phyloP scores from a whole-genome alignment of 2,329 filamentous ascomycete genomes.

The Fusarium sp. region DNA sequence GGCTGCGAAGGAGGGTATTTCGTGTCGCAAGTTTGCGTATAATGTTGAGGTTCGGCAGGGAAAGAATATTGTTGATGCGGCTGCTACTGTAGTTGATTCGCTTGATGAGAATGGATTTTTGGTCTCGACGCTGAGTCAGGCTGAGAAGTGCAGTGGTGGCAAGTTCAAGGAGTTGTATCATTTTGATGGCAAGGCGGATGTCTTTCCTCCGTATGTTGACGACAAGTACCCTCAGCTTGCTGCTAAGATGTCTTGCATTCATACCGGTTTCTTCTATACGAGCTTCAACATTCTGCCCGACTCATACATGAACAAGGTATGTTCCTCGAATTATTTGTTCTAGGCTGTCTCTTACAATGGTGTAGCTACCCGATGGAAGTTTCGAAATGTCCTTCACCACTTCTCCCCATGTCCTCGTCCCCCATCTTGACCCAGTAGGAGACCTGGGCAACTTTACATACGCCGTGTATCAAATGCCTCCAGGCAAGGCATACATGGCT shows the following conservation, averaged over 20 bases:
- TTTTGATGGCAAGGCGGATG: conserved; percentile 64
- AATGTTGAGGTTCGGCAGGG: conserved; percentile 57
- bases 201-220: conserved; percentile 59
- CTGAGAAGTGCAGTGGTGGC: conserved; percentile 58
- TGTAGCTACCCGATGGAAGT: conserved; percentile 53
- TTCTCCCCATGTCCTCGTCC: conserved; percentile 50
- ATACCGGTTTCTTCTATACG: conserved; percentile 61
- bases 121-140: conserved; percentile 63
- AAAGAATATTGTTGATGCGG: conserved; percentile 65
- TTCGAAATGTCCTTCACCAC: conserved; percentile 62
- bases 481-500: conserved; percentile 61
- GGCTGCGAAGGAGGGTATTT: conserved; percentile 53
- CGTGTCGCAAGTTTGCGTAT: conserved; percentile 57
- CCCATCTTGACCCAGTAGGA: conserved; percentile 59
- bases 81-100: conserved; percentile 52
- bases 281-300: conserved; percentile 60
- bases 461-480: conserved; percentile 61
- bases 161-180: conserved; percentile 62
- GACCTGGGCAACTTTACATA: conserved; percentile 62
- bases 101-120: conserved; percentile 62
- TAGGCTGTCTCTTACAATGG: background rate
- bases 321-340: background rate
- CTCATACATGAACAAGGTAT: conserved; percentile 60
- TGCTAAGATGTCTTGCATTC: conserved; percentile 62
- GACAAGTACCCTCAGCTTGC: conserved; percentile 57